These are phyloP conservation scores for Daldinia grandis DNA, from an alignment of 495 filamentous ascomycete genomes.

Conservation along the genomic window DNA sequence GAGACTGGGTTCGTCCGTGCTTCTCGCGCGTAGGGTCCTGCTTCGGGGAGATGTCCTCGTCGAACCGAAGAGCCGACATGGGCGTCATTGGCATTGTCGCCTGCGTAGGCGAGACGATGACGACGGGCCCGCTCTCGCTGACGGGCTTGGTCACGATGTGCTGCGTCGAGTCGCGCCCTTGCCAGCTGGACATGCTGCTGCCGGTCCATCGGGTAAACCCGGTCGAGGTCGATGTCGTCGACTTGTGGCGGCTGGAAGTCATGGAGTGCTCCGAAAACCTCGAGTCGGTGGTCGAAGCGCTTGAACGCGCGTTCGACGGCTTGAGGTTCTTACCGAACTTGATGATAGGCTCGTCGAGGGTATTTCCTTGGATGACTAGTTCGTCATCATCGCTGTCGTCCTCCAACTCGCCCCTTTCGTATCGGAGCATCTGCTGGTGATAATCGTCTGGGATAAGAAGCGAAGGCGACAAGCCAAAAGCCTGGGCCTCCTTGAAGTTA, in stretches of 20 bases:
- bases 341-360: slow-evolving; percentile 45
- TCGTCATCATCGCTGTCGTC: slow-evolving; percentile 46
- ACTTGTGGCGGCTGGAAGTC: slow-evolving; percentile 54
- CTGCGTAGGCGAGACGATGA: slow-evolving; percentile 14
- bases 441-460: slow-evolving; percentile 62
- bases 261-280: slow-evolving; percentile 37
- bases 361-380: slow-evolving; percentile 40
- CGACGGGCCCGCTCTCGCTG: slow-evolving; percentile 13
- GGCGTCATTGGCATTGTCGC: background rate
- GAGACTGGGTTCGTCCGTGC: slow-evolving; percentile 39
- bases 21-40: slow-evolving; percentile 33
- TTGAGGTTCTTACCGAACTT: slow-evolving; percentile 43
- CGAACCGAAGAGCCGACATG: background rate
- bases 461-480: slow-evolving; percentile 62
- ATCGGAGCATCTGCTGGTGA: slow-evolving; percentile 56
- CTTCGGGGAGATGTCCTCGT: slow-evolving; percentile 3
- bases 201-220: slow-evolving; percentile 54
- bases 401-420: slow-evolving; percentile 46
- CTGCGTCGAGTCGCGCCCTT: slow-evolving; percentile 30
- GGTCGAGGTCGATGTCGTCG: slow-evolving; percentile 53
- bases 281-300: slow-evolving; percentile 57
- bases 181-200: slow-evolving; percentile 53
- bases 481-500: slow-evolving; percentile 64
- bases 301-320: slow-evolving; percentile 46
- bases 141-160: slow-evolving; percentile 12